Base-by-base conservation (phyloP, 805 yeast species). In the Tetrapisispora iriomotensis region DNA sequence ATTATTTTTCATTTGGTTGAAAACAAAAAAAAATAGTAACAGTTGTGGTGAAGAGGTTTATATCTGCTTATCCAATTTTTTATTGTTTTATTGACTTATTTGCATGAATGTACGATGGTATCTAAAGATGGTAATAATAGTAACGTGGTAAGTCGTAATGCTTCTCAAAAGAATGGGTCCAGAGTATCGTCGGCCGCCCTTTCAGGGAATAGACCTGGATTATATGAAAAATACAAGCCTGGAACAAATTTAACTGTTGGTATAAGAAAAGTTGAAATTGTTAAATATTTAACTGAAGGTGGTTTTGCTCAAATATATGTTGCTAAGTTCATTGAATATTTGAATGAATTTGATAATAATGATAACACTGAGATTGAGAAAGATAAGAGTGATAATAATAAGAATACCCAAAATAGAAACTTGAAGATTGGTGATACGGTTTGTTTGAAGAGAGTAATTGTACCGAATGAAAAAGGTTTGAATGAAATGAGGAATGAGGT, bases 281-380 rank as follows among this genome's bases (percentile, higher is more conserved):
- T 68, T 38, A 68, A 73, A 41, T 79, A 78, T 60, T 56, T 80
- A 13, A 76, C 84, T 1, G 79, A 75, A 50, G 90, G 85, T 43
- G 94, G 94, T 7, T 83, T 79, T 65, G 90, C 94, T 5, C 86
- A 82, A 46, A 82, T 83, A 19, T 83, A 83, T 56, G 66, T 71
- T 26, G 90, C 80, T 15, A 64, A 62, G 42, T 76, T 77, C 49
- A n/a, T 57, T n/a, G 58, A 53, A 36, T 51, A 46, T 42, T 41
- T 48, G 14, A 50, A 50, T 32, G 56, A 51, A 33, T 46, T 51
- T 20, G 53, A 47, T 14, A 36, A 40, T 22, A 46, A 41, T 61
- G 67, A 12, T 78, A 29, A 28, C 29, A 20, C 24, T 4, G 21
- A 34, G 8, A 41, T 6, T 23, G 38, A 14, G 19, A 36, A 22